phyloP scores from a whole-genome alignment of 2,329 filamentous ascomycete species.

The Hypoxylon sp. region DNA sequence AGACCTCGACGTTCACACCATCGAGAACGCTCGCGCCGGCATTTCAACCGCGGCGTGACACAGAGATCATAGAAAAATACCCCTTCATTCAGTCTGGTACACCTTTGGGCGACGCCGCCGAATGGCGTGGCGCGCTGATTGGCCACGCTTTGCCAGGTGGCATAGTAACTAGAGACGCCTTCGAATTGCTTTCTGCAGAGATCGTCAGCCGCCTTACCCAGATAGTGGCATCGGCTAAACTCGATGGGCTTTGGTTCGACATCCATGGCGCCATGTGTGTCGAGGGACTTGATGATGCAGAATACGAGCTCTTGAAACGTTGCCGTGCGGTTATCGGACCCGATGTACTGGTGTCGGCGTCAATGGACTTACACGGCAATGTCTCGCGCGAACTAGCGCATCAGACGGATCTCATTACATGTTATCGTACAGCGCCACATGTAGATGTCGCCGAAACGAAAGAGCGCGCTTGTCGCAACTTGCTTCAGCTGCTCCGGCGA shows the following conservation, averaged over 20 bases:
- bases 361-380: slow-evolving; percentile 71
- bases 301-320: slow-evolving; percentile 63
- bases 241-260: slow-evolving; percentile 69
- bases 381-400: slow-evolving; percentile 65
- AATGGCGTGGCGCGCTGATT: slow-evolving; percentile 67
- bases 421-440: slow-evolving; percentile 68
- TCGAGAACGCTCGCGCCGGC: slow-evolving; percentile 63
- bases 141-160: slow-evolving; percentile 68
- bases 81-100: slow-evolving; percentile 61
- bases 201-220: slow-evolving; percentile 58
- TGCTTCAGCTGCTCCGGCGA: slow-evolving; percentile 59
- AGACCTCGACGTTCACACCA: slow-evolving; percentile 68
- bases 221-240: slow-evolving; percentile 53
- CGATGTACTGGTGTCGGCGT: slow-evolving; percentile 65
- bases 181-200: slow-evolving; percentile 59
- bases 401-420: slow-evolving; percentile 67
- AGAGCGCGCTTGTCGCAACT: slow-evolving; percentile 65
- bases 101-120: slow-evolving; percentile 59
- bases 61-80: slow-evolving; percentile 62
- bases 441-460: slow-evolving; percentile 66
- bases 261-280: slow-evolving; percentile 72
- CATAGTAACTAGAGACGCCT: slow-evolving; percentile 62
- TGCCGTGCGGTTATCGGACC: slow-evolving; percentile 63
- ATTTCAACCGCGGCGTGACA: slow-evolving; percentile 64
- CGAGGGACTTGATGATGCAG: slow-evolving; percentile 63